These are phyloP conservation scores for Filosporella fistucella DNA, from an alignment of 495 filamentous ascomycete species.

Conservation along the genomic window DNA sequence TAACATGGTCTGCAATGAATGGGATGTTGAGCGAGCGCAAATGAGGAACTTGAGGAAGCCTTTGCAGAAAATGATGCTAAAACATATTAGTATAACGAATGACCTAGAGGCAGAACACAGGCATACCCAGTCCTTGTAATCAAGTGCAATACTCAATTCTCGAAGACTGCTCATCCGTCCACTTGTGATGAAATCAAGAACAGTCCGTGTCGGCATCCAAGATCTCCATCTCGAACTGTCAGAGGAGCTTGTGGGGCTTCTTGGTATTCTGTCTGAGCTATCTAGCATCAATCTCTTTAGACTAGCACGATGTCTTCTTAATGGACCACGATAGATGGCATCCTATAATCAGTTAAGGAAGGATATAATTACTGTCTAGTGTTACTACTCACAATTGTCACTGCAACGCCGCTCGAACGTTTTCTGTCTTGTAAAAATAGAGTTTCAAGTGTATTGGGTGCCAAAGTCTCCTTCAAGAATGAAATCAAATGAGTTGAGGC, in stretches of 20 bases:
- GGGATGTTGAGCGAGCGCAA: conserved; percentile 78
- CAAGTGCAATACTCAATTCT: conserved; percentile 73
- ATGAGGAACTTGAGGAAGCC: conserved; percentile 69
- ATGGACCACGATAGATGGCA: conserved; percentile 66
- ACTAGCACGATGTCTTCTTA: conserved; percentile 69
- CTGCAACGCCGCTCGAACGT: conserved; percentile 42
- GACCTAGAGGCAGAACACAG: conserved; percentile 13
- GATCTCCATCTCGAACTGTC: conserved; percentile 51
- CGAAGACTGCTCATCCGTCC: conserved; percentile 73
- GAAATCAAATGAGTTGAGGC: conserved; percentile 74
- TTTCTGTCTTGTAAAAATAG: conserved; percentile 77
- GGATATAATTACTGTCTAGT: neutral
- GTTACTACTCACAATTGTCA: conserved; percentile 48
- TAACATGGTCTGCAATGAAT: conserved; percentile 61
- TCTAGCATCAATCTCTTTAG: conserved; percentile 78
- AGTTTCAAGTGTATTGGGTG: conserved; percentile 80
- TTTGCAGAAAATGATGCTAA: conserved; percentile 87
- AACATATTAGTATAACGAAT: conserved; percentile 24
- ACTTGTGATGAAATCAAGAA: conserved; percentile 74
- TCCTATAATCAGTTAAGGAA: conserved; percentile 31
- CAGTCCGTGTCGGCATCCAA: conserved; percentile 75
- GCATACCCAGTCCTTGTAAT: conserved; percentile 85
- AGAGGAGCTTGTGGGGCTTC: conserved; percentile 29
- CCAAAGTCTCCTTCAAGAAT: conserved; percentile 81
- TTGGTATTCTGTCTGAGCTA: conserved; percentile 48